Percentiles rank a stretch among this genome's conserved stretches.
Conservation (phyloP, 2,329 filamentous ascomycete species). For the Penicillium sp. region DNA sequence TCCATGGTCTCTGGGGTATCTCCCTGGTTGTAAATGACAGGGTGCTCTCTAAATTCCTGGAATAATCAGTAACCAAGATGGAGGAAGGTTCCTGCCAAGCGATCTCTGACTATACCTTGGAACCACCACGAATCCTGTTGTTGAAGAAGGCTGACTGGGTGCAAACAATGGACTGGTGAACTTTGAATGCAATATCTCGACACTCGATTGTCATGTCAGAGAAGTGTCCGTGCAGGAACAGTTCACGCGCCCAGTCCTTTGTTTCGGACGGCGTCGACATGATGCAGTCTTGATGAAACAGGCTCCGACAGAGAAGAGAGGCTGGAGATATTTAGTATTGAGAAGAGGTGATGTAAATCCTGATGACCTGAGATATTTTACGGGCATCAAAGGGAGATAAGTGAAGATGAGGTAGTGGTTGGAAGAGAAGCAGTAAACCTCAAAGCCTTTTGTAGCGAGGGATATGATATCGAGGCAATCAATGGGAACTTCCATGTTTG, state of each 20-base stretch:
- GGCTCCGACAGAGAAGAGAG: background rate
- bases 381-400: too few species aligned
- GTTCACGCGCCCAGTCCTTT: background rate
- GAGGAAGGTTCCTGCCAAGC: too few species aligned
- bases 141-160: slow-evolving; percentile 1
- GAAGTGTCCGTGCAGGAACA: background rate
- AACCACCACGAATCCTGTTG: background rate
- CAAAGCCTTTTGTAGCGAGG: background rate
- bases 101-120: too few species aligned
- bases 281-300: background rate
- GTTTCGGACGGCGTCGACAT: background rate
- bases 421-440: too few species aligned
- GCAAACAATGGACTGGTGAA: background rate
- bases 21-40: background rate
- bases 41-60: background rate
- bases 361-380: too few species aligned
- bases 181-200: background rate
- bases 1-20: background rate
- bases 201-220: background rate
- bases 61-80: background rate
- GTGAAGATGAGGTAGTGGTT: too few species aligned
- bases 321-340: background rate
- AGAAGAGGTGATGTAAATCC: too few species aligned
- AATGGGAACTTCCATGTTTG: background rate
- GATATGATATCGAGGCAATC: background rate